Evolutionary conservation across 176 grass and related monocot genomes (phyloP).

Genomic region (Oryza rufipogon): DNA sequence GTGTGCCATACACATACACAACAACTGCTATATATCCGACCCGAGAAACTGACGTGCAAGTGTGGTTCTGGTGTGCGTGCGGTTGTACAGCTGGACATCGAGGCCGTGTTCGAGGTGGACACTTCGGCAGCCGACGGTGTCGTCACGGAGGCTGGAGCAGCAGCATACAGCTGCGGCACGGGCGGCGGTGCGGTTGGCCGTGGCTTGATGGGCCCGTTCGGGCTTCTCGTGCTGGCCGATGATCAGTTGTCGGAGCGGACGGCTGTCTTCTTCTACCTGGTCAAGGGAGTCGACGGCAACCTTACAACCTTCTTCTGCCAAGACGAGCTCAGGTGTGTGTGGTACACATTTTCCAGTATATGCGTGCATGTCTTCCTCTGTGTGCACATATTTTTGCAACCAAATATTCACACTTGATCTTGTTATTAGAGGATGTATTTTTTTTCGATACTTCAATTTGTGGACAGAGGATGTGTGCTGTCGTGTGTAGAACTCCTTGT

Average conservation of each 20-base stretch:
- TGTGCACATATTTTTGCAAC: background rate
- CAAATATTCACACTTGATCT: background rate
- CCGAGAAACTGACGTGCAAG: background rate
- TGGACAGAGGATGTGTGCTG: too few species aligned
- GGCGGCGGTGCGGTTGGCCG: constrained; percentile 62
- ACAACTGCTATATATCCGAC: background rate
- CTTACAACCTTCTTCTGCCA: constrained; percentile 83
- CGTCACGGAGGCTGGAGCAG: constrained; percentile 31
- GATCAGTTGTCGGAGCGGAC: constrained; percentile 65
- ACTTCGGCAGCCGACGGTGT: constrained; percentile 11
- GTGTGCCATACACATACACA: background rate
- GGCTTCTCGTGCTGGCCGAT: constrained; percentile 85
- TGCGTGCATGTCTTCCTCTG: background rate
- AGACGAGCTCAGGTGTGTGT: constrained; percentile 63
- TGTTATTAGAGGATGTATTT: too few species aligned
- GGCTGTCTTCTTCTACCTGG: constrained; percentile 82
- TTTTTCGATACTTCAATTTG: too few species aligned
- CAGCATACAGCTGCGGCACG: constrained; percentile 66
- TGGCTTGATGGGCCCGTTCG: constrained; percentile 73
- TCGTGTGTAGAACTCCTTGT: too few species aligned
- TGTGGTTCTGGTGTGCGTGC: background rate
- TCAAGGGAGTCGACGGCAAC: constrained; percentile 43
- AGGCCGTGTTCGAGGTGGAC: constrained; percentile 68
- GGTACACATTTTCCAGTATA: background rate
- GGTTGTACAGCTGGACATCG: constrained; percentile 72